Conservation (phyloP, 495 filamentous ascomycete species). For the Xylaria cubensis region DNA sequence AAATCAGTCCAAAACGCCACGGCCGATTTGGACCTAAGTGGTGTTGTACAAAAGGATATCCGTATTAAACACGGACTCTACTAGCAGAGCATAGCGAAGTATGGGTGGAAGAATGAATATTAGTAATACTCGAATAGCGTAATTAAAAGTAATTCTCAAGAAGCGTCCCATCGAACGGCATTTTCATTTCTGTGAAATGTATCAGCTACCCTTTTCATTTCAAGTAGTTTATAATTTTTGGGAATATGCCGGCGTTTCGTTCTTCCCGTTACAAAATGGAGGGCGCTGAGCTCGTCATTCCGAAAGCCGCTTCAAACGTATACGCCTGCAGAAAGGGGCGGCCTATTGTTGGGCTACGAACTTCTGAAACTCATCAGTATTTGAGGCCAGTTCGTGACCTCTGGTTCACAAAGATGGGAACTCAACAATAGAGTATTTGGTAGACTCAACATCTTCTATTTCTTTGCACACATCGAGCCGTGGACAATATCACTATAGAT, state of each 20-base stretch:
- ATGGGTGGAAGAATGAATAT: constrained; percentile 21
- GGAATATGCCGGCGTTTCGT: neutral
- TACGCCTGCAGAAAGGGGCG: neutral
- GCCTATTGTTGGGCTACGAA: neutral
- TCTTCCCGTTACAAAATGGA: neutral
- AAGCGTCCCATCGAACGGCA: neutral
- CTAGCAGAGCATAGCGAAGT: constrained; percentile 10
- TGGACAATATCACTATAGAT: neutral
- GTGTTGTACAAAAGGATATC: constrained; percentile 8
- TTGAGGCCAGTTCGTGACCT: neutral
- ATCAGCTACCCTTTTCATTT: neutral
- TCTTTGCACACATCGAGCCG: neutral
- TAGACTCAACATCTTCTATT: neutral
- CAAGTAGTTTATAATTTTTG: neutral
- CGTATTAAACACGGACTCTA: neutral
- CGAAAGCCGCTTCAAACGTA: neutral
- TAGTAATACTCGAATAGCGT: constrained; percentile 17
- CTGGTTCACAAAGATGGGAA: neutral
- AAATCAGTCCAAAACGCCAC: neutral
- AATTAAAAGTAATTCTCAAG: constrained; percentile 1
- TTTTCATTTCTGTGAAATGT: neutral
- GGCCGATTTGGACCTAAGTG: neutral
- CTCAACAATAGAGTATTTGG: neutral
- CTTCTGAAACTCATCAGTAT: neutral
- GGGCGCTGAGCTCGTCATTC: neutral